Evolutionary conservation across 2,329 filamentous ascomycete species (phyloP).

Genomic region (Xylaria arbuscula): DNA sequence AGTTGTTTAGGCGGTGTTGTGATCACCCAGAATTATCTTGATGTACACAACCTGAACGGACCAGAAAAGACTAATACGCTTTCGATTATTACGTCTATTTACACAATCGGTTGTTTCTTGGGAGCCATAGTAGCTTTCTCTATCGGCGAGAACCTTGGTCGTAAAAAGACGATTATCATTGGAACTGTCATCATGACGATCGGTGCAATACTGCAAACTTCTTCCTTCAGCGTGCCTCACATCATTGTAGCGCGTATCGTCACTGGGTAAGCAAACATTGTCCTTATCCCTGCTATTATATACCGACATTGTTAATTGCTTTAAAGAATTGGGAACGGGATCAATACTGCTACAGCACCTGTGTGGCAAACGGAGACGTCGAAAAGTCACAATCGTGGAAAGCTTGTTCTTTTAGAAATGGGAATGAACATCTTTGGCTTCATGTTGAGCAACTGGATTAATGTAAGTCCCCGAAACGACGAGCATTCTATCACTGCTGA

Average conservation of each 20-base stretch:
- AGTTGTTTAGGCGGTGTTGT: constrained; percentile 57
- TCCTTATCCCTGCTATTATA: neutral
- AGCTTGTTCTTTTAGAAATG: constrained; percentile 49
- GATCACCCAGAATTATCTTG: constrained; percentile 64
- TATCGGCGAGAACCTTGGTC: constrained; percentile 58
- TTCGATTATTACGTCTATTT: constrained; percentile 61
- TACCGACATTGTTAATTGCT: neutral
- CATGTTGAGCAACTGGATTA: constrained; percentile 41
- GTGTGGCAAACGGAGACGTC: constrained; percentile 51
- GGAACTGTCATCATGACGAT: constrained; percentile 57
- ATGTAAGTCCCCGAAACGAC: constrained; percentile 2
- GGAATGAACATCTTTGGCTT: constrained; percentile 48
- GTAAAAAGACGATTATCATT: constrained; percentile 55
- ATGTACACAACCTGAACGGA: constrained; percentile 58
- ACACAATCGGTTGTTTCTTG: constrained; percentile 57
- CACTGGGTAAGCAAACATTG: constrained; percentile 47
- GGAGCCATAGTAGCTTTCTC: constrained; percentile 55
- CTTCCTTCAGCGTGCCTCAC: constrained; percentile 49
- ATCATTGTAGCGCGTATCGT: constrained; percentile 57
- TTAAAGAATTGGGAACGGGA: constrained; percentile 56
- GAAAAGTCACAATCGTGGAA: constrained; percentile 45
- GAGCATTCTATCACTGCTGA: neutral
- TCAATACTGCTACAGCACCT: constrained; percentile 48
- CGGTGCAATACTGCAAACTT: constrained; percentile 47
- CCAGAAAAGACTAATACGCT: constrained; percentile 48